Evolutionary conservation across 371 early-diverging fungal species (phyloP).

Genomic region (Apophysomyces trapeziformis): DNA sequence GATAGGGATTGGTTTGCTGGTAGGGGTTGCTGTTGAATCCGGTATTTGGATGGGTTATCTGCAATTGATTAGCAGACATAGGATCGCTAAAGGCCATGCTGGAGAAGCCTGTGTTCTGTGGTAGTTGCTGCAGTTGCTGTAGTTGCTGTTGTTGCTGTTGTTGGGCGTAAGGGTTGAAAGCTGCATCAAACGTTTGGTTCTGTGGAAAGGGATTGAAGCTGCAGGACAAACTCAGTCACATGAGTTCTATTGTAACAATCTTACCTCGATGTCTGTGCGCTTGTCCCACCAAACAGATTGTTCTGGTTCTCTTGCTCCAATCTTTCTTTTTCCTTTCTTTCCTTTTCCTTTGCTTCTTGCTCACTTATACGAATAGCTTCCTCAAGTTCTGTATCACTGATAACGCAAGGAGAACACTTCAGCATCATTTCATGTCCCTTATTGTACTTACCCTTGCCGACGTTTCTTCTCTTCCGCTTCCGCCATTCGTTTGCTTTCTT

Average conservation of each 20-base stretch:
- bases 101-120: slow-evolving; percentile 24
- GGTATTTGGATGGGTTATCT: slow-evolving; percentile 24
- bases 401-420: neutral
- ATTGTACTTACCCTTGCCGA: neutral
- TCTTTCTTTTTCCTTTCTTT: slow-evolving; percentile 34
- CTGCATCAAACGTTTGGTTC: slow-evolving; percentile 17
- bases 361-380: slow-evolving; percentile 49
- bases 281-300: slow-evolving; percentile 37
- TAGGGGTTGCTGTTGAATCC: slow-evolving; percentile 39
- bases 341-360: slow-evolving; percentile 46
- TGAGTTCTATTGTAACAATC: neutral
- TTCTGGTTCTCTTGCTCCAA: slow-evolving; percentile 49
- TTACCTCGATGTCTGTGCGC: slow-evolving; percentile 7
- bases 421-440: neutral
- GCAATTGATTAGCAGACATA: slow-evolving; percentile 38
- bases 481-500: slow-evolving; percentile 12
- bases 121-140: slow-evolving; percentile 18
- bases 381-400: slow-evolving; percentile 46
- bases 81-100: slow-evolving; percentile 22
- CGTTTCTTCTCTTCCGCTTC: slow-evolving; percentile 6
- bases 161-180: slow-evolving; percentile 21
- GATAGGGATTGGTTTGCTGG: slow-evolving; percentile 40
- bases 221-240: neutral
- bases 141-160: slow-evolving; percentile 17
- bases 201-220: slow-evolving; percentile 35